Base-by-base conservation (phyloP, 257 asterid genomes). In the Eucommia ulmoides region DNA sequence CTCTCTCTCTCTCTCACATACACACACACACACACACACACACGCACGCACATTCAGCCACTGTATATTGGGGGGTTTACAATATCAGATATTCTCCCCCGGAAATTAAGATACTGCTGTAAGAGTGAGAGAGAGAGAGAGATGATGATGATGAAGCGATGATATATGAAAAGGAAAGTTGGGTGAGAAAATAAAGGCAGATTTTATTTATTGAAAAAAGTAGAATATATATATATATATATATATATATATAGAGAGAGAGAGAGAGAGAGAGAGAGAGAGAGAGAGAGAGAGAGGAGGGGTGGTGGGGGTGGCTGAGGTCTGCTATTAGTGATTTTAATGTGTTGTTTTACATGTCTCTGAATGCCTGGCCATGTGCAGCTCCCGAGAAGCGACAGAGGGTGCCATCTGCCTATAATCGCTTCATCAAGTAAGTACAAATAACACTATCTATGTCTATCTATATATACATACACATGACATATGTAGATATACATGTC, bases 341-440 rank as follows among this genome's bases (percentile, higher is more conserved):
- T 19, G 66, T 64, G 52, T n/a, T 74, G 67, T 57, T 73, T 74
- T 66, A 56, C 73, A 72, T 75, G 68, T 71, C 68, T 80, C 49
- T 61, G 38, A 5, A 15, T 69, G 67, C 75, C 58, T 47, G 58
- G 67, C 41, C 73, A 23, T 26, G 56, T 61, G 51, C 84, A 89
- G 97, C 97, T 53, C 97, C 97, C 67, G 97, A 88, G 80, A 88
- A 88, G 68, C 63, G 97, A 74, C 97, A 88, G 94, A 78, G 97
- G 65, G 97, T 88, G 53, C 97, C 97, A 51, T 88, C 97, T 59
- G 95, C 97, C 58, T 88, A 88, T 83, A 88, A 88, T 67, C 79
- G 95, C 8, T 88, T 88, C 81, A 88, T 88, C 80, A 89, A 89
- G 97, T 88, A 73, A 65, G 94, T 60, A 33, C 12, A 57, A 33